Base-by-base conservation (phyloP, 306 rosid species). In the Oxytropis ochrocephala region DNA sequence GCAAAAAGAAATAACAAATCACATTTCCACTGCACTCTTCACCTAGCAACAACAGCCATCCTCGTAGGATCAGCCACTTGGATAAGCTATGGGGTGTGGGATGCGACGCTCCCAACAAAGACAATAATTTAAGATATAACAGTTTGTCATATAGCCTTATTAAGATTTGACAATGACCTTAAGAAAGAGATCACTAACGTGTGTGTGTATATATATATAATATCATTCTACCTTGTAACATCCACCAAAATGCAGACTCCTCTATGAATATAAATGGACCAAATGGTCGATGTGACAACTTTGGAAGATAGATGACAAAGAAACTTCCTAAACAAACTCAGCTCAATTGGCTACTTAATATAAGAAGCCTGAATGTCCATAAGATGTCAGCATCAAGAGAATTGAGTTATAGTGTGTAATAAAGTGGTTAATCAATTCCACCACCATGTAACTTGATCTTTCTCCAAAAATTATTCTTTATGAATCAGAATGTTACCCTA, bases 11-110 rank as follows among this genome's bases (percentile, higher is more conserved):
- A 44, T 61, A 74, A 55, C 29, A 70, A 66, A 73, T 11, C 13
- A 63, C 16, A 44, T 53, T 30, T 70, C 59, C 77, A 12, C 13
- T 38, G 32, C 13, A 38, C 43, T 35, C 62, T 68, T 74, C 35
- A 68, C 49, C 49, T 21, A 35, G 53, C 72, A 70, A 39, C 33
- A 70, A 47, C 48, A 32, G 32, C 14, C 75, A 70, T 70, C 78
- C 66, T 80, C 66, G 78, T 56, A 58, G 61, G 54, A 51, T 75
- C 78, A 70, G 67, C 70, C 84, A 65, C 69, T 49, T 32, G 43
- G 49, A 49, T 36, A 61, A 44, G 54, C 16, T 67, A 61, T 29
- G 12, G 47, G 51, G 7, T 12, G 52, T 12, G 52, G 5, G 27
- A 36, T 48, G 24, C 51, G 67, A 43, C 77, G 19, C 18, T 3